These are phyloP conservation scores for Vaccinium vitisidaea DNA, from an alignment of 148 eudicot species.

Conservation along the genomic window DNA sequence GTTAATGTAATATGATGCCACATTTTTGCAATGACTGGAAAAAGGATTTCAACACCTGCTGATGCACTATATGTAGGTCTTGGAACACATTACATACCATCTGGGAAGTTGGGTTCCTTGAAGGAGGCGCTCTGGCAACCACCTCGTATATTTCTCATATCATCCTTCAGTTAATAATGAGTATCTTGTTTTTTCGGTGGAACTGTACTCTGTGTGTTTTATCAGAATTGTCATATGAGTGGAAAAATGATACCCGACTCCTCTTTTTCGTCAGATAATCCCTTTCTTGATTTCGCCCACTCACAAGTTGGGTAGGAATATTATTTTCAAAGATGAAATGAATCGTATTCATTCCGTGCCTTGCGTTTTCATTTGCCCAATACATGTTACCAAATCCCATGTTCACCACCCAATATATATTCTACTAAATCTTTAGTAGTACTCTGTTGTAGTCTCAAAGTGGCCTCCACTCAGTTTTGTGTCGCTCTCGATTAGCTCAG, in stretches of 20 bases:
- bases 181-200: background rate
- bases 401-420: background rate
- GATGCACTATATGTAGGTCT: slow-evolving; percentile 91
- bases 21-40: slow-evolving; percentile 56
- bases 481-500: background rate
- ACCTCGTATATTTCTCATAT: slow-evolving; percentile 64
- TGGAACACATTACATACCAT: slow-evolving; percentile 85
- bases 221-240: background rate
- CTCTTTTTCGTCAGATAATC: background rate
- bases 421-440: background rate
- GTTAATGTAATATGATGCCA: too few species aligned
- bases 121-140: slow-evolving; percentile 68
- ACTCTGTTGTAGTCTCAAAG: background rate
- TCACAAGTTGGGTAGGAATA: background rate
- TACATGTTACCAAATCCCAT: background rate
- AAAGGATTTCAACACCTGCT: slow-evolving; percentile 76
- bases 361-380: background rate
- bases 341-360: background rate
- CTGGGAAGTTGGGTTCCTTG: slow-evolving; percentile 61
- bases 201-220: background rate
- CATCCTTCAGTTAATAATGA: background rate
- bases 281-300: background rate
- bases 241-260: background rate
- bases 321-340: background rate
- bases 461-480: background rate